Base-by-base conservation (phyloP, 2,329 filamentous ascomycete genomes). In the Grosmannia serpens region DNA sequence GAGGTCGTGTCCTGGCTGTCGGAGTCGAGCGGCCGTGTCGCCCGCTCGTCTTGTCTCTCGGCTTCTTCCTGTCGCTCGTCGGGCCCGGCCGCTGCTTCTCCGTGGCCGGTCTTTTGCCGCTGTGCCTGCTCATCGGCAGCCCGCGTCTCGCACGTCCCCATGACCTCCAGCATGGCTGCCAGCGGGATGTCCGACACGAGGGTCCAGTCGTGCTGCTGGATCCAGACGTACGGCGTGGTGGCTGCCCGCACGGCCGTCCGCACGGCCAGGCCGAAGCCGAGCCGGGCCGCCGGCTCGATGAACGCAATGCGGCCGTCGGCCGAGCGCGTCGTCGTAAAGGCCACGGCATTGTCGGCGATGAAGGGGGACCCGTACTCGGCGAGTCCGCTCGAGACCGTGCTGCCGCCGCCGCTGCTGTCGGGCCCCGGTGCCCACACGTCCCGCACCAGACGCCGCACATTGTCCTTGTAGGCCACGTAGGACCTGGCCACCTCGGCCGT, bases 121-220 rank as follows among this genome's bases (percentile, higher is more conserved):
- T 22, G 38, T 7, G 1, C 26, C 52, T 4, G 20, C 51, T n/a
- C 11, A 31, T 9, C 22, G 22, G 15, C 31, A 4, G 11, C 53
- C 59, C 3, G 7, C 0, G 61, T 59, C 3, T 64, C 64, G 4
- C 72, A 68, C 1, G 64, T 61, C 55, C 65, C 64, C 78, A 82
- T 82, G 46, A 77, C 68, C 2, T 73, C 67, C 2, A 82, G 63
- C 17, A 82, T 65, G 1, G 72, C 63, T 1, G 62, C 59, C 2
- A 81, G 60, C 0, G 78, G 78, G 4, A 82, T 70, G 53, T 74
- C 67, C 1, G 71, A 67, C 20, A 74, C 69, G 0, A 82, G 67
- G 7, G 72, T 69, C 79, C 79, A 82, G 66, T 82, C 79, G 63
- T 82, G 79, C 67, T 82, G 79, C 61, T 82, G 79, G 0, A 82